These are phyloP conservation scores for Sporothrix schenckii DNA, from an alignment of 2,329 filamentous ascomycete species.

Conservation along the genomic window DNA sequence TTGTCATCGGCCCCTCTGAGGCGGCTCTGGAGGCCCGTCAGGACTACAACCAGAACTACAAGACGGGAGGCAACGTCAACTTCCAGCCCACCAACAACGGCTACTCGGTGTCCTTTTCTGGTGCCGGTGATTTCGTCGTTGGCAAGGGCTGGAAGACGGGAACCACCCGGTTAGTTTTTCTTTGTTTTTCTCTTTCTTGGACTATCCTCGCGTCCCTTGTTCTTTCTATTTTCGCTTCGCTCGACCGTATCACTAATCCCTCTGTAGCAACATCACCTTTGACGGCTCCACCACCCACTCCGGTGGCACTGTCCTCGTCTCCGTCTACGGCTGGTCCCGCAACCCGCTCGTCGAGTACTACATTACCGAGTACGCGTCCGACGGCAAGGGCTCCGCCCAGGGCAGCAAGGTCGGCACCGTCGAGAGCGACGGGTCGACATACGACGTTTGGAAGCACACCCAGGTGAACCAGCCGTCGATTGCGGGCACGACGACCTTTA, in stretches of 20 bases:
- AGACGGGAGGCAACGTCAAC: conserved; percentile 45
- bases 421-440: conserved; percentile 43
- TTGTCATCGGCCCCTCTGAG: conserved; percentile 38
- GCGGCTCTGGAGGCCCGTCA: conserved; percentile 40
- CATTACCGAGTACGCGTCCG: conserved; percentile 44
- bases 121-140: conserved; percentile 57
- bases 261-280: conserved; percentile 41
- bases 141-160: conserved; percentile 64
- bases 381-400: conserved; percentile 41
- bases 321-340: conserved; percentile 46
- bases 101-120: conserved; percentile 51
- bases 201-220: not conserved
- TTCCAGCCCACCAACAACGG: conserved; percentile 39
- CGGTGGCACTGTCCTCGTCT: conserved; percentile 42
- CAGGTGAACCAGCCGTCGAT: conserved; percentile 52
- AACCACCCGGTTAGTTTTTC: conserved; percentile 47
- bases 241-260: not conserved
- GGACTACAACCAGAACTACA: conserved; percentile 50
- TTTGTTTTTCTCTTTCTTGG: not conserved
- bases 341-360: conserved; percentile 48
- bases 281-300: conserved; percentile 37
- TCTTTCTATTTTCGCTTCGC: not conserved
- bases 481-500: conserved; percentile 52
- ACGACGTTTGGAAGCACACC: conserved; percentile 45
- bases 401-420: conserved; percentile 42